These are phyloP conservation scores for Dryas alaskensis DNA, from an alignment of 306 rosid genomes.

Conservation along the genomic window DNA sequence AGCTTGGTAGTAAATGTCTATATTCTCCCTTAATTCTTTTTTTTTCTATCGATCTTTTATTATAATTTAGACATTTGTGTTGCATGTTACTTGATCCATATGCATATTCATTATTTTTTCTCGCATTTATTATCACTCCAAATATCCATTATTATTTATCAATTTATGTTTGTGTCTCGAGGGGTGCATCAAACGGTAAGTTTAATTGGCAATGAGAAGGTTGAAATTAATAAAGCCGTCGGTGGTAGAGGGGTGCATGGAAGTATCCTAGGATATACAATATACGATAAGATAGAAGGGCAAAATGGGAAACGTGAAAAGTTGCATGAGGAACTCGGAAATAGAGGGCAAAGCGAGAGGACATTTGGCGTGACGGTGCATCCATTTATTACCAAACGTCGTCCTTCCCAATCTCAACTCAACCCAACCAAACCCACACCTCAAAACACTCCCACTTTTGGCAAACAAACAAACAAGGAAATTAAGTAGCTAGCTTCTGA, in stretches of 20 bases:
- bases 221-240: background rate
- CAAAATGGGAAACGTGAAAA: constrained; percentile 41
- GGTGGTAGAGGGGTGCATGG: background rate
- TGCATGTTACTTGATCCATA: too few relatives aligned
- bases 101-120: too few relatives aligned
- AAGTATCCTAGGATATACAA: too few relatives aligned
- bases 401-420: constrained; percentile 1
- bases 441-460: constrained; percentile 12
- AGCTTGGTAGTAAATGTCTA: too few relatives aligned
- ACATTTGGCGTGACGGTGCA: constrained; percentile 55
- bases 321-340: constrained; percentile 62
- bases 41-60: too few relatives aligned
- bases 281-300: constrained; percentile 23
- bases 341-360: constrained; percentile 34
- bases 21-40: too few relatives aligned
- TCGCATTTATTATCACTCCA: too few relatives aligned
- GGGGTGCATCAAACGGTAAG: background rate
- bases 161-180: background rate
- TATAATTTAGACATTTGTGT: too few relatives aligned
- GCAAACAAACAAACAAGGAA: background rate
- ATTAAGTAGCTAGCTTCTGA: too few relatives aligned
- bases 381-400: constrained; percentile 54
- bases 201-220: background rate
- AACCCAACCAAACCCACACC: background rate
- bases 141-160: too few relatives aligned